A percentile compares a stretch with the other conserved stretches of the same genome.
These are phyloP conservation scores for Jatropha curcas DNA, from an alignment of 345 rosid species.

Conservation along the genomic window DNA sequence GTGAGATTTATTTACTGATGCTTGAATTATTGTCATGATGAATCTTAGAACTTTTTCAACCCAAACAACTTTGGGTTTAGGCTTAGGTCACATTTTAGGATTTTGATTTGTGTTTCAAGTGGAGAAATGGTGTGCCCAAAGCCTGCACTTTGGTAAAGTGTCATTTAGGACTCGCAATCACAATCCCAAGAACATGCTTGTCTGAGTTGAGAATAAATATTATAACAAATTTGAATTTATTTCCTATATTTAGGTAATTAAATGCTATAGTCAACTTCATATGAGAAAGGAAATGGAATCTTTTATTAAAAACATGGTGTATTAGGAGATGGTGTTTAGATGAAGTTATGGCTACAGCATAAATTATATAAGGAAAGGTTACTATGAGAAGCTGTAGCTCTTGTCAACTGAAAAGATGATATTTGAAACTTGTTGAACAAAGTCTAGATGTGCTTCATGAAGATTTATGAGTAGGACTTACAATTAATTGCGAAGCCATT, in stretches of 20 bases:
- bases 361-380: background rate
- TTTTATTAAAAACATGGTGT: background rate
- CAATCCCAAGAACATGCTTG: background rate
- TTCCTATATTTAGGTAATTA: background rate
- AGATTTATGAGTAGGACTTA: background rate
- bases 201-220: background rate
- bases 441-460: background rate
- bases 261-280: background rate
- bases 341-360: background rate
- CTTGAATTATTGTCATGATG: background rate
- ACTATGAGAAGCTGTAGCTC: conserved; percentile 6
- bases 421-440: background rate
- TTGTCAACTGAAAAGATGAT: background rate
- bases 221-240: background rate
- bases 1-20: background rate
- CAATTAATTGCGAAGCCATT: background rate
- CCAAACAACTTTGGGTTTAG: background rate
- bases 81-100: background rate
- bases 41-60: no score
- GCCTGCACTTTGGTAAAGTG: background rate
- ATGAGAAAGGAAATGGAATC: background rate
- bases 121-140: background rate
- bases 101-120: background rate
- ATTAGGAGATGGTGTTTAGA: background rate
- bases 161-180: background rate